phyloP scores from a whole-genome alignment of 2,329 filamentous ascomycete genomes.

The Chaetoscypha palmicola region DNA sequence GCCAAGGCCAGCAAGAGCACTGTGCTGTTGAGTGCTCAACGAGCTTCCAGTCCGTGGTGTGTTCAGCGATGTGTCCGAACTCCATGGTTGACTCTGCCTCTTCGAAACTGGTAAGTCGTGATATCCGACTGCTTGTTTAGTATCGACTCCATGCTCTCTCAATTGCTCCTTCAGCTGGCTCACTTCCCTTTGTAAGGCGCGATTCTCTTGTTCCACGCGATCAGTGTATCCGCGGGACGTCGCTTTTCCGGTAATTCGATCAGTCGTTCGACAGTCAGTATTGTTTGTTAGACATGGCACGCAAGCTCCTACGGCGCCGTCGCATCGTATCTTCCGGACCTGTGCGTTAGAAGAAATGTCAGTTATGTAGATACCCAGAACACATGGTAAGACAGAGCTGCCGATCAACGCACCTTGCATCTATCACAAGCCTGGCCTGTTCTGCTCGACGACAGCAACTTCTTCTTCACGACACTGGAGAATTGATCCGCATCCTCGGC shows the following conservation, averaged over 20 bases:
- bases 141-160: constrained; percentile 52
- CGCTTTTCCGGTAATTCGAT: constrained; percentile 77
- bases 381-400: background rate
- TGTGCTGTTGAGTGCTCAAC: constrained; percentile 19
- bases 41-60: constrained; percentile 6
- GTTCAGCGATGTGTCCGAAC: background rate
- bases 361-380: constrained; percentile 8
- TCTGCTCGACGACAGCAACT: constrained; percentile 45
- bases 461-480: constrained; percentile 42
- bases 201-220: constrained; percentile 65
- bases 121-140: constrained; percentile 38
- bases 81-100: too few relatives aligned
- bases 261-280: constrained; percentile 73
- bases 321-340: constrained; percentile 83
- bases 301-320: constrained; percentile 72
- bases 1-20: too few relatives aligned
- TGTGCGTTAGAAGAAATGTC: constrained; percentile 30
- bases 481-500: constrained; percentile 29
- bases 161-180: constrained; percentile 62
- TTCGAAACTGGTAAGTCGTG: too few relatives aligned
- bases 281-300: constrained; percentile 72
- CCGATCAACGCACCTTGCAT: constrained; percentile 60
- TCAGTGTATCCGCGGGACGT: constrained; percentile 73
- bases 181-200: constrained; percentile 59
- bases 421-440: constrained; percentile 85